Conservation (phyloP, 441 rosid species). For the Macaranga tanarius region DNA sequence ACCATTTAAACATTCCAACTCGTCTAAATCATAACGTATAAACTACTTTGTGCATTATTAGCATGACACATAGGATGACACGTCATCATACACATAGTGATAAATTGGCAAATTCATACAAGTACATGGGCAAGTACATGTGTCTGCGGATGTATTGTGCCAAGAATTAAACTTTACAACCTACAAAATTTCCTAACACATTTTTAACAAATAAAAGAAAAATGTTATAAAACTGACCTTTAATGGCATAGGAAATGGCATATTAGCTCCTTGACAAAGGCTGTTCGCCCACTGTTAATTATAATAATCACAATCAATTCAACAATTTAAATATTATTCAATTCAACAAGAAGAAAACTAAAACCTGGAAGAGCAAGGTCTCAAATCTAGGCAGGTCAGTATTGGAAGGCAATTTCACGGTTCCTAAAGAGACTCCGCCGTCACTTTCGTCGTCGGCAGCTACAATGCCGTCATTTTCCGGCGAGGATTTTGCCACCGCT, state of each 20-base stretch:
- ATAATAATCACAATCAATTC: background rate
- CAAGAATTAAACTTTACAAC: no score
- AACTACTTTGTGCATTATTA: no score
- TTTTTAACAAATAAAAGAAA: background rate
- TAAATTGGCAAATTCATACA: no score
- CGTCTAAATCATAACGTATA: no score
- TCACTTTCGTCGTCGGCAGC: conserved; percentile 37
- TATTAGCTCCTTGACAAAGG: conserved; percentile 87
- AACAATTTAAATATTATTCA: no score
- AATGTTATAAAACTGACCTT: conserved; percentile 42
- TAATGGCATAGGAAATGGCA: conserved; percentile 78
- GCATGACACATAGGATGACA: no score
- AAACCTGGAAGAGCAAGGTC: conserved; percentile 70
- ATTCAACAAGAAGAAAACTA: no score
- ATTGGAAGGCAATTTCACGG: conserved; percentile 70
- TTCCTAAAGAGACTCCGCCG: conserved; percentile 78
- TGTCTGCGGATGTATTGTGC: no score
- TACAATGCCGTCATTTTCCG: conserved; percentile 31
- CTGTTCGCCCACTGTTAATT: conserved; percentile 76
- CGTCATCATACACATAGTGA: no score
- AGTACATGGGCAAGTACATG: no score
- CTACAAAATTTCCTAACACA: no score
- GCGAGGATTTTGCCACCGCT: conserved; percentile 31
- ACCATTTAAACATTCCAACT: no score
- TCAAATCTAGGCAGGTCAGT: conserved; percentile 71